Percentiles rank a stretch among this genome's conserved stretches.
phyloP scores from a whole-genome alignment of 257 asterid genomes.

The Solanum etuberosum region DNA sequence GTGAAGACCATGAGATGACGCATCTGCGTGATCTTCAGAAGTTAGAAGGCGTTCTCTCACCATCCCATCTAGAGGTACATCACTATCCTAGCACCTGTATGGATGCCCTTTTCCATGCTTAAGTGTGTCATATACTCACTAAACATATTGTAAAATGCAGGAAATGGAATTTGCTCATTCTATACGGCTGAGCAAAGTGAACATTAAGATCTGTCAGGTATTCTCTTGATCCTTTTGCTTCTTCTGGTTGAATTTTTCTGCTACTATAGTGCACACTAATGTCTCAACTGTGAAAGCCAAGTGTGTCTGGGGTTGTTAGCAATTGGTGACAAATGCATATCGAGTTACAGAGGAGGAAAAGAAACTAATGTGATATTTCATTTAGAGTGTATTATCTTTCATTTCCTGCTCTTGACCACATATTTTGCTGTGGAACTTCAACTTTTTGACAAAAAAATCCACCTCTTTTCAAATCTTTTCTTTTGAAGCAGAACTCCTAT shows the following conservation, averaged over 20 bases:
- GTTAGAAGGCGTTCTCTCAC: constrained; percentile 91
- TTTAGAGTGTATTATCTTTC: not conserved
- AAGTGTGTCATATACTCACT: constrained; percentile 8
- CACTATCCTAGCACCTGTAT: constrained; percentile 15
- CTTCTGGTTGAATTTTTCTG: not conserved
- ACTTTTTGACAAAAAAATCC: not conserved
- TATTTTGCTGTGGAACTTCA: not conserved
- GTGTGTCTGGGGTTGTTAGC: not conserved
- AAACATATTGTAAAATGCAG: constrained; percentile 18
- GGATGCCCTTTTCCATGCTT: not conserved
- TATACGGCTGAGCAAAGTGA: constrained; percentile 81
- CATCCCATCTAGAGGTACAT: constrained; percentile 83
- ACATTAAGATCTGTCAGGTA: constrained; percentile 87
- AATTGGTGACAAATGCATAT: not conserved
- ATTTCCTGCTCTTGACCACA: not conserved
- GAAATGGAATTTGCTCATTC: constrained; percentile 98
- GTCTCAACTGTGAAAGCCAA: not conserved
- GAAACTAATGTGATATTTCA: not conserved
- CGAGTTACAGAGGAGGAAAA: not conserved
- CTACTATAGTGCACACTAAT: not conserved
- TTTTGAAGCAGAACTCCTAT: not conserved
- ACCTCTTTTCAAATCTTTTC: not conserved
- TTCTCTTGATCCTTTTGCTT: constrained; percentile 3
- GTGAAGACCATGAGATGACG: constrained; percentile 90
- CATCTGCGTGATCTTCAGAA: constrained; percentile 90